Evolutionary conservation across 73 alveolate species (phyloP), one percentile per base, ranked within the genome.

Genomic region (Blepharisma japonicum): DNA sequence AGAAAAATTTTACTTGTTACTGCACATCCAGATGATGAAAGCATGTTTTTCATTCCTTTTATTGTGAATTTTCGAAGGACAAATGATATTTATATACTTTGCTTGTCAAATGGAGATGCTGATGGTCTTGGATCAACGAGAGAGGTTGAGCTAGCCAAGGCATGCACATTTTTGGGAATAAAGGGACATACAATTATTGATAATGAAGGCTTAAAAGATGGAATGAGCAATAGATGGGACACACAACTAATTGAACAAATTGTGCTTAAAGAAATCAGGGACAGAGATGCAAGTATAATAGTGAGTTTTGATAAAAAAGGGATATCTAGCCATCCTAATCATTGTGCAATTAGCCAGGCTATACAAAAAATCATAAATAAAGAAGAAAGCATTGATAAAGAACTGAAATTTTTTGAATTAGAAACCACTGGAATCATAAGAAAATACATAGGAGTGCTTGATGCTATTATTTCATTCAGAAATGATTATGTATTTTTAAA

Each of bases 1-100:
- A 93, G 89, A 71, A 76, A 87, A 68, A 85, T 95, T 20, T 85
- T 94, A 11, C 53, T 93, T 48, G 92, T 95, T 7, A 91, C 91
- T 53, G 98, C 98, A 8, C 99, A 95, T 83, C 99, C 98, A 46
- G 98, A 94, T 76, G 99, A 95, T 81, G 99, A 95, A 87, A 87
- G 92, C 23, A 94, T 95, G 99, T 95, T 92, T 84, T 94, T 72
- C 82, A 45, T 38, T 11, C 82, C 82, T 25, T 48, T 46, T 32
- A 23, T 72, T 25, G 14, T 8, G 48, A 9, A 42, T 11, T 46
- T 72, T 79, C 32, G 45, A 8, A 25, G 82, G 7, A 8, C 83
- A 23, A 82, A 84, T 46, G 45, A 70, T 51, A 51, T 90, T 53
- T 82, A 82, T 79, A 72, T 93, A 18, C 79, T 93, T 48, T 93